Base-by-base conservation (phyloP, 768 basidiomycete species). In the Suillus alpinus region DNA sequence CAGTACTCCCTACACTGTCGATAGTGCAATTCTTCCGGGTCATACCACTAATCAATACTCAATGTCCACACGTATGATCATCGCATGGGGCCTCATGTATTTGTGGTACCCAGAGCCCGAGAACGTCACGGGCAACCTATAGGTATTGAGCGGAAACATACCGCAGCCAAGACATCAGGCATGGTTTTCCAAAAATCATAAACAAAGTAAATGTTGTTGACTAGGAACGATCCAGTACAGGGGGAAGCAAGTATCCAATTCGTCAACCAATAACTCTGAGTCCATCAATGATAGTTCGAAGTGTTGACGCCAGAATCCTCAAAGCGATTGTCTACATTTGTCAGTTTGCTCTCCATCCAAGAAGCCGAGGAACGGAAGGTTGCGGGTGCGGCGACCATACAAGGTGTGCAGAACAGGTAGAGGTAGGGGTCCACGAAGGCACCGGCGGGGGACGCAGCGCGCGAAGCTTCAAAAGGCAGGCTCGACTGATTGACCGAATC, bases 351-450 rank as follows among this genome's bases (percentile, higher is more conserved):
- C 32, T 51, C 50, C n/a, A 34, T 20, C 49, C 6, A 20, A n/a
- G n/a, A 7, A 32, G 12, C n/a, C 8, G n/a, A 34, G n/a, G 12
- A 20, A 51, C 32, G 32, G 32, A 32, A 50, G 10, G 9, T 18
- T 32, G 31, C 31, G 9, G 18, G 16, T 32, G 16, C 18, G 6
- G 31, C 31, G n/a, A 51, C 12, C 50, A 12, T 32, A 10, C 12
- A 6, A 2, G 71, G 72, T 20, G 72, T 68, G 43, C 65, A 58
- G 58, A 71, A 72, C 13, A 72, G 56, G 55, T 68, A 74, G 1
- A 73, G 68, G 8, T 68, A 74, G 51, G 71, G 67, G 20, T 68
- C 64, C 26, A 56, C 64, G 49, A 62, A 61, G 7, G 65, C 31
- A 23, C 62, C 58, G 6, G 67, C 31, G 12, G 61, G 49, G 31